These are phyloP conservation scores for Kuraishia floccosa DNA, from an alignment of 805 yeast genomes.

Conservation along the genomic window DNA sequence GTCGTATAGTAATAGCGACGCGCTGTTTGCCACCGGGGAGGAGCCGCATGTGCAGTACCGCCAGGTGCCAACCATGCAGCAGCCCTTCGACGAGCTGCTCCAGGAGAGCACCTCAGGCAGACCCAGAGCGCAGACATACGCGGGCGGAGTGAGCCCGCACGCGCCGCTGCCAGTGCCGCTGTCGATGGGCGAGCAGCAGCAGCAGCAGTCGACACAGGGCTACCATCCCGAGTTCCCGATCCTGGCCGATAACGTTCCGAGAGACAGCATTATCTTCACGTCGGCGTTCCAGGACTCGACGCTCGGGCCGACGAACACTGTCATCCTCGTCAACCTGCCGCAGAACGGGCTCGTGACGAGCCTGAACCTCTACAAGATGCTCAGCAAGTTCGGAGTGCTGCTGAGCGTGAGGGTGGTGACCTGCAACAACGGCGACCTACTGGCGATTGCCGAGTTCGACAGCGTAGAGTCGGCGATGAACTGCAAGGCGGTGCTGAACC, in stretches of 20 bases:
- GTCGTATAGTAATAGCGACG: constrained; percentile 9
- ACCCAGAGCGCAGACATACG: constrained; percentile 31
- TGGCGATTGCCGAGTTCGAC: constrained; percentile 63
- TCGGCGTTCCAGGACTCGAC: constrained; percentile 62
- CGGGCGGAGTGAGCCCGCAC: too few relatives aligned
- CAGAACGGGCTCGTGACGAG: constrained; percentile 28
- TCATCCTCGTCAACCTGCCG: constrained; percentile 77
- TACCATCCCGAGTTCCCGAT: constrained; percentile 14
- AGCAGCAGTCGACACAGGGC: too few relatives aligned
- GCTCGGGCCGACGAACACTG: constrained; percentile 65
- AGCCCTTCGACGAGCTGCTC: constrained; percentile 7
- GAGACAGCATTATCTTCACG: constrained; percentile 47
- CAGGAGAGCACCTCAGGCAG: too few relatives aligned
- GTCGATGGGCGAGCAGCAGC: too few relatives aligned
- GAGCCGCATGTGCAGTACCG: background rate
- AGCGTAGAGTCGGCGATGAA: constrained; percentile 65
- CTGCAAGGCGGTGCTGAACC: constrained; percentile 70
- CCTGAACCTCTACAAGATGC: constrained; percentile 39
- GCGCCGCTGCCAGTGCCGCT: too few relatives aligned
- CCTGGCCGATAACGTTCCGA: constrained; percentile 49
- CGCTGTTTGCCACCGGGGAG: background rate
- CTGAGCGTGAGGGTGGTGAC: constrained; percentile 49
- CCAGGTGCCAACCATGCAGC: constrained; percentile 2
- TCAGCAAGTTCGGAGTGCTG: constrained; percentile 51
- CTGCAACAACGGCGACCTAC: constrained; percentile 18